phyloP scores from a whole-genome alignment of 2,329 filamentous ascomycete genomes.

The Orbilia quercus region DNA sequence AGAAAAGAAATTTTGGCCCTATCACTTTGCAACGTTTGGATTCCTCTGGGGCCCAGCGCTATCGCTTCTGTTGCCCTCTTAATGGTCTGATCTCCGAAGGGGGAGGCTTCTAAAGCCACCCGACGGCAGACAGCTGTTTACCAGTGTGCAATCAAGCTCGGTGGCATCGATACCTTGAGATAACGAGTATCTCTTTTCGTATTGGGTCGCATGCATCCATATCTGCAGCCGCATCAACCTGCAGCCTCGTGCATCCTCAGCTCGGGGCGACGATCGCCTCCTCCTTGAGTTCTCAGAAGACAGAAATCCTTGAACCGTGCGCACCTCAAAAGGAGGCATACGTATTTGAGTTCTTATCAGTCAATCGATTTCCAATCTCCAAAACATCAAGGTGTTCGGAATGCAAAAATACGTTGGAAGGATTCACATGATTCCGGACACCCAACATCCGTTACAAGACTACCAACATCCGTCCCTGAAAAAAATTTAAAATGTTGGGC shows the following conservation, averaged over 20 bases:
- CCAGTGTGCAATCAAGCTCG: background rate
- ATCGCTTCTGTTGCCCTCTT: conserved; percentile 18
- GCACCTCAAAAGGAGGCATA: background rate
- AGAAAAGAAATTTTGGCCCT: conserved; percentile 44
- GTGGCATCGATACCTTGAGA: conserved; percentile 26
- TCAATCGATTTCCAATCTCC: conserved; percentile 1
- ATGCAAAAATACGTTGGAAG: conserved; percentile 14
- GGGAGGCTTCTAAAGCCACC: conserved; percentile 24
- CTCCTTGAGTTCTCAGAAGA: background rate
- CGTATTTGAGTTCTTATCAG: too few relatives aligned
- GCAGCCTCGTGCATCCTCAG: conserved; percentile 1
- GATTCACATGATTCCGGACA: conserved; percentile 22
- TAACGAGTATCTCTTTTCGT: conserved; percentile 18
- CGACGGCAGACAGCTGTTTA: background rate
- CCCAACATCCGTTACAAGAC: conserved; percentile 7
- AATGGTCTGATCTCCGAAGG: conserved; percentile 43
- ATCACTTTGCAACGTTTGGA: conserved; percentile 42
- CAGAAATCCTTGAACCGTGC: conserved; percentile 4
- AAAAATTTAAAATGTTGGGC: conserved; percentile 14
- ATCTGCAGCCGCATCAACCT: conserved; percentile 34
- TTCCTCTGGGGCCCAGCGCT: conserved; percentile 31
- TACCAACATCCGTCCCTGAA: too few relatives aligned
- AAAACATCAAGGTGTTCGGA: conserved; percentile 5
- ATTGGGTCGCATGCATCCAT: conserved; percentile 21
- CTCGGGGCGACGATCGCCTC: too few relatives aligned